Base-by-base conservation (phyloP, 2,329 filamentous ascomycete genomes). In the Colletotrichum musicola region DNA sequence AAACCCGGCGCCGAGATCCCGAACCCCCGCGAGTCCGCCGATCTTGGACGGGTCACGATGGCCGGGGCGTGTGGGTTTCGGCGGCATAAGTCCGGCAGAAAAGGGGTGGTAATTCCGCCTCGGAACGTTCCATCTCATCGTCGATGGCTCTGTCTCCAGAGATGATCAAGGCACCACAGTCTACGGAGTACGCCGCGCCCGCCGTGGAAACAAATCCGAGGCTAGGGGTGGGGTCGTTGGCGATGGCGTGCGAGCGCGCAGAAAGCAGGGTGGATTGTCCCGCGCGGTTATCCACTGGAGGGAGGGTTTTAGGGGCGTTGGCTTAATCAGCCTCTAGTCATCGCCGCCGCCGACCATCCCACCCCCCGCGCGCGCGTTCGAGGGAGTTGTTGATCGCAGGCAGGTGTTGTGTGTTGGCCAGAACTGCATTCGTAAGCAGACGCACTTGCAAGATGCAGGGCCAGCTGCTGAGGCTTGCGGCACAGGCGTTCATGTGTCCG, bases 291-390 rank as follows among this genome's bases (percentile, higher is more conserved):
- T 53, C 58, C 42, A 20, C 18, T 12, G 12, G 30, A 35, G 30
- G 30, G 6, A 35, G 30, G 10, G 7, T 35, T 35, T 35, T 10
- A 10, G 30, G 30, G 30, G 30, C 30, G 22, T 25, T 10, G 30
- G 18, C 50, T 69, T 56, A 61, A 44, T 69, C 62, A 69, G 55
- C 66, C n/a, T n/a, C 66, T 51, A 46, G 66, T 69, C 55, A 61
- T 46, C 50, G 35, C 27, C 56, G 30, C 50, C 27, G 44, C 20
- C 42, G 27, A 25, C 25, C 18, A 27, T 5, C 10, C 7, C 9
- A 25, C 4, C 22, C 38, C 50, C 13, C 35, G 42, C 58, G 49
- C 50, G 64, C 40, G 56, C 16, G 57, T 30, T 27, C 42, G 42
- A 25, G 10, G 38, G 40, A 13, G 22, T 25, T 1, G 6, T 6